Evolutionary conservation across 78 protist species (phyloP), one percentile per base, ranked within the genome.

Genomic region (Anaeramoeba ignava): DNA sequence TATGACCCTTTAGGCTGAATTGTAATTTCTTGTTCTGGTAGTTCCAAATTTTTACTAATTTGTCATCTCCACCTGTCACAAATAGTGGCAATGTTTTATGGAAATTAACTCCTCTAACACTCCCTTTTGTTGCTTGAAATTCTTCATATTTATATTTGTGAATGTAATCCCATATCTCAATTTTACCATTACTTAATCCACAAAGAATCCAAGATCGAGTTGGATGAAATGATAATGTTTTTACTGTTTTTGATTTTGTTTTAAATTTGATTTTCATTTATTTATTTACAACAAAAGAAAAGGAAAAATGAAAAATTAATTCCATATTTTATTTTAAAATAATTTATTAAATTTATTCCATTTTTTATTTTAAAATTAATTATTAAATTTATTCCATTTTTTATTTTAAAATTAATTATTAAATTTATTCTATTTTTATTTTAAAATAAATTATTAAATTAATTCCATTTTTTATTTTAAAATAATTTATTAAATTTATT

Each of bases 31-130:
- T 8, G 73, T 17, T 54, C 17, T 54, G 36, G 17, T 54, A 54
- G 73, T 94, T 80, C 99, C 98, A 96, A 27, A 96, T 82, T 89
- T 93, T 94, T 80, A 97, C 93, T 33, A 88, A 90, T 31, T 95
- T 88, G 82, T 97, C 99, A 68, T 97, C 99, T 0, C 97, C 95
- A 8, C 95, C 98, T 0, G 97, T 93, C 31, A 95, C 97, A 33
- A 96, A 91, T 82, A 90, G 89, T 42, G 97, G 97, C 82, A 85
- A 84, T 17, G 96, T 78, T 67, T 92, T 96, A 90, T 97, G 99
- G 95, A 97, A 97, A 90, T 97, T 96, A 67, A 97, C 99, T 33
- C 99, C 95, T 37, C 93, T 88, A 39, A 87, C 92, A 85, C 90
- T 92, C 27, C 95, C 95, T 34, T 93, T 87, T 27, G 8, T 8